A percentile compares a stretch with the other conserved stretches of the same genome.
Conservation (phyloP, 805 yeast genomes). For the Cyberlindnera xishuangbannaensis region DNA sequence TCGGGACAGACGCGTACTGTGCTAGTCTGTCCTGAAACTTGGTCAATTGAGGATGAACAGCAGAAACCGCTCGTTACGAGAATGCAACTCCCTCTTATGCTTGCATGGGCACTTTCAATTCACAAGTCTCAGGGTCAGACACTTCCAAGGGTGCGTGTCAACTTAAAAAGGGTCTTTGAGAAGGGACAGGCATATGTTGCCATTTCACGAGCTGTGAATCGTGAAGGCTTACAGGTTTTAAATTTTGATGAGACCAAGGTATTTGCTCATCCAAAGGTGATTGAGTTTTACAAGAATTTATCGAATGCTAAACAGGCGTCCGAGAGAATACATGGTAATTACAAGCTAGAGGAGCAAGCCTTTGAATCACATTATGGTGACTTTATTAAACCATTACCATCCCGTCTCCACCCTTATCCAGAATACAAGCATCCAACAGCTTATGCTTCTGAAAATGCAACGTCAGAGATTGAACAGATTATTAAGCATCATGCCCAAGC, state of each 20-base stretch:
- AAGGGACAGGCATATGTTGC: conserved; percentile 97
- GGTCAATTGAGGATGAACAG: conserved; percentile 73
- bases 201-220: conserved; percentile 77
- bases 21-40: conserved; percentile 73
- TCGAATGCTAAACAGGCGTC: conserved; percentile 23
- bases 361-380: too few relatives aligned
- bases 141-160: conserved; percentile 67
- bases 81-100: conserved; percentile 75
- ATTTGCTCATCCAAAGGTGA: conserved; percentile 64
- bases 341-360: too few relatives aligned
- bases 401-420: too few relatives aligned
- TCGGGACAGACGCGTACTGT: conserved; percentile 73
- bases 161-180: conserved; percentile 71
- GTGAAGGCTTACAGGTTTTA: conserved; percentile 76
- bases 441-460: too few relatives aligned
- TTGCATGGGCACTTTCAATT: conserved; percentile 96
- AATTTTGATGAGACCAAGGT: conserved; percentile 65
- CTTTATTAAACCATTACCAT: too few relatives aligned
- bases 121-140: conserved; percentile 97
- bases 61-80: conserved; percentile 66
- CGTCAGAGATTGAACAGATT: too few relatives aligned
- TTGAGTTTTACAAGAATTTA: conserved; percentile 56
- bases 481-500: too few relatives aligned
- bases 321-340: too few relatives aligned
- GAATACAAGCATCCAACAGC: too few relatives aligned